Conservation (phyloP, 768 basidiomycete species). For the Ramaria sp. region DNA sequence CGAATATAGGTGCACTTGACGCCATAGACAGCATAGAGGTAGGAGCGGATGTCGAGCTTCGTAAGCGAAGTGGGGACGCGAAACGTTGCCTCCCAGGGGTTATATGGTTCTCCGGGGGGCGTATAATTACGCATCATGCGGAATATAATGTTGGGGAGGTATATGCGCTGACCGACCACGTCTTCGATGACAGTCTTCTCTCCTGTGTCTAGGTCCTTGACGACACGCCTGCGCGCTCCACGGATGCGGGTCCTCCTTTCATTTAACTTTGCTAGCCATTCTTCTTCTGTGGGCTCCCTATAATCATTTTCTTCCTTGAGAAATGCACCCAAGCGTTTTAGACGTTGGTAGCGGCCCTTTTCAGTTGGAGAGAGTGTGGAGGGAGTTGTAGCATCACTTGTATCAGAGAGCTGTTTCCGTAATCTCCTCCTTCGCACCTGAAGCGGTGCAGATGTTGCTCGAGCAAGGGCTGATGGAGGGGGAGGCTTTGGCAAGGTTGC, state of each 20-base stretch:
- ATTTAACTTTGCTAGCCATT: constrained; percentile 52
- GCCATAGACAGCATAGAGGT: constrained; percentile 77
- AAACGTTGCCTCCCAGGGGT: constrained; percentile 92
- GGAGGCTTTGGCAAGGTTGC: constrained; percentile 18
- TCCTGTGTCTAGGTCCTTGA: constrained; percentile 24
- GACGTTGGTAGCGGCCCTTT: constrained; percentile 47
- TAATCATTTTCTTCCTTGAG: constrained; percentile 22
- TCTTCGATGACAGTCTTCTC: constrained; percentile 28
- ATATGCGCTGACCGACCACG: constrained; percentile 72
- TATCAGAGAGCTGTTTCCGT: constrained; percentile 24
- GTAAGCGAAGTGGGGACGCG: constrained; percentile 82
- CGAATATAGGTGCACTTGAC: constrained; percentile 88
- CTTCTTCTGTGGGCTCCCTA: constrained; percentile 30
- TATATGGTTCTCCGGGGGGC: constrained; percentile 66
- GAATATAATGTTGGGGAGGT: constrained; percentile 83
- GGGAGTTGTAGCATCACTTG: constrained; percentile 20
- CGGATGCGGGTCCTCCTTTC: constrained; percentile 51
- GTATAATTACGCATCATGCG: constrained; percentile 79
- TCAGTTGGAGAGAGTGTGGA: constrained; percentile 59
- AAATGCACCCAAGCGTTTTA: constrained; percentile 41
- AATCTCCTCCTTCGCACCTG: constrained; percentile 62
- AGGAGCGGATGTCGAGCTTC: constrained; percentile 85
- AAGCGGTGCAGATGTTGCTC: constrained; percentile 60
- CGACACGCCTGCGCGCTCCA: constrained; percentile 35
- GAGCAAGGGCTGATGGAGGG: constrained; percentile 35